Evolutionary conservation across 768 basidiomycete genomes (phyloP), one percentile per base, ranked within the genome.

Genomic region (Tricholomella constricta): DNA sequence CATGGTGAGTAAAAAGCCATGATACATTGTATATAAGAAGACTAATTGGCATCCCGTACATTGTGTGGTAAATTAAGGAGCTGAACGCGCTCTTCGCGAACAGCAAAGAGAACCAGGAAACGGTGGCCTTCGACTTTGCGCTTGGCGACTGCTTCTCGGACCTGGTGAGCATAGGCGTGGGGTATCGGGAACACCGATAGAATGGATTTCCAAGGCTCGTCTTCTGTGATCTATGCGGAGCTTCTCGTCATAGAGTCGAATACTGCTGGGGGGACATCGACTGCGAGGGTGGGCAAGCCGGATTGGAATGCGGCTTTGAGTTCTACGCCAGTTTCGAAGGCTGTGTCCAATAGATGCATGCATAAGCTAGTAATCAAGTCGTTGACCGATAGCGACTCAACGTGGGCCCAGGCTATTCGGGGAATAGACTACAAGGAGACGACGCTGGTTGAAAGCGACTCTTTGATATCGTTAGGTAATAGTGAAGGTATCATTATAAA

Each of bases 171-270:
- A 63, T 91, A 91, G 2, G 78, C 76, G 46, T 82, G 79, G 40
- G 81, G 75, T 23, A 78, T 69, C 0, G 85, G 82, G 66, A 90
- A 86, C 8, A 68, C 65, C 0, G 76, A 71, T 6, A 76, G 63
- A 34, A 91, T 75, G 2, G 72, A 54, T 67, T 84, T 86, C 88
- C 91, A 90, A 0, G 76, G 73, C 34, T 91, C 88, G 38, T 93
- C 91, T 54, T 90, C 88, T 4, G 77, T 78, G 22, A 91, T 68
- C 91, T 91, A 92, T 14, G 71, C 65, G 3, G 82, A 63, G 31
- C 66, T 81, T 62, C 73, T 78, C 25, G 77, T 75, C 74, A 93
- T 79, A 2, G 73, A 61, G 42, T 90, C 87, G 56, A 91, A 91
- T 1, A 83, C 77, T 6, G 70, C 53, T 0, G 77, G 65, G 1